Conservation (phyloP, 2,329 filamentous ascomycete genomes). For the Tolypocladium inflatum region DNA sequence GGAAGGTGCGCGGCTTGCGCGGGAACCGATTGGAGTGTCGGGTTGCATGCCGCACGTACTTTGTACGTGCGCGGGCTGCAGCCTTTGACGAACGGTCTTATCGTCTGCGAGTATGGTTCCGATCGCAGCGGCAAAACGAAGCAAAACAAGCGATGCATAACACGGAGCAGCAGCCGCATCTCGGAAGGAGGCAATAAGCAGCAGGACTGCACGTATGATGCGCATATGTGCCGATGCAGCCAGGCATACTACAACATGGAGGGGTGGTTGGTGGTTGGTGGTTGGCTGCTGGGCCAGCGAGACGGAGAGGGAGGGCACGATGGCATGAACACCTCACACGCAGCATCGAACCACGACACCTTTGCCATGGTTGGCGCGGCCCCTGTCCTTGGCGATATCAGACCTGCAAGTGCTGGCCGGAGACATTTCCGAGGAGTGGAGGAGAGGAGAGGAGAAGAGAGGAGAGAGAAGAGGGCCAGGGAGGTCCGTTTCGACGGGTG, state of each 20-base stretch:
- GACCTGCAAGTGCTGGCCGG: neutral
- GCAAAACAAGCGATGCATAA: neutral
- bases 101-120: neutral
- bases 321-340: neutral
- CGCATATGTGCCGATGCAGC: conserved; percentile 19
- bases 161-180: neutral
- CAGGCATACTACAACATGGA: neutral
- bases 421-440: no score
- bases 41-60: neutral
- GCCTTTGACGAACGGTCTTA: neutral
- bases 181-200: neutral
- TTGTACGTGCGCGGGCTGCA: neutral
- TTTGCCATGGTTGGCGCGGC: neutral
- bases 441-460: neutral
- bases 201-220: conserved; percentile 23
- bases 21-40: neutral
- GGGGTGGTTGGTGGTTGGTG: neutral
- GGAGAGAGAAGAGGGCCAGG: neutral
- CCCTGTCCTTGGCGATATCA: neutral
- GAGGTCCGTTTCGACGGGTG: neutral
- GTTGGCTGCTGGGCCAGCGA: neutral
- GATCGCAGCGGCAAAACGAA: neutral
- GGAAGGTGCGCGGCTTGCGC: neutral
- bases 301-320: neutral
- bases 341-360: neutral